Evolutionary conservation across 108 stramenopile species (phyloP), one percentile per base, ranked within the genome.

Genomic region (Schizochytrium sp.): DNA sequence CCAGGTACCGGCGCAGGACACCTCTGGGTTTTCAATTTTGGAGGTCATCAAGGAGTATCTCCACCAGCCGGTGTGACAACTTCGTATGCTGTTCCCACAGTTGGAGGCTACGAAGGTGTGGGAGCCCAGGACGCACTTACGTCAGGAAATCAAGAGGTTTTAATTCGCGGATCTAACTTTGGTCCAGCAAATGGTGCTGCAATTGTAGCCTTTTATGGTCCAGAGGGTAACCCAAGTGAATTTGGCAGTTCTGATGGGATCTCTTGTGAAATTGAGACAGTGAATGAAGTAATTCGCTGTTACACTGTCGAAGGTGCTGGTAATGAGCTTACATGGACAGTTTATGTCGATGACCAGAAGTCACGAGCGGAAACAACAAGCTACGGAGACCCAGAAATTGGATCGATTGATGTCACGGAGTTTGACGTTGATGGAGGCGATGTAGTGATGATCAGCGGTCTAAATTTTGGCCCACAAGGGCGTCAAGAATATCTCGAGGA

Each of bases 1-100:
- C 87, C 89, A 3, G 91, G 91, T 38, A 91, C 89, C 46, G 91
- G 91, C 45, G 59, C 47, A 10, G 90, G 53, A 12, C 91, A 88
- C 64, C 44, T 50, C 61, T 90, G 87, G 88, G 72, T 38, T 19
- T 28, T 89, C n/a, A 46, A 53, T 8, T 61, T 90, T 55, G 88
- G 88, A 17, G 88, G 90, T 19, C 61, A 88, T 12, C 13, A 41
- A 12, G 44, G n/a, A 47, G 50, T 87, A 7, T 38, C 12, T 1
- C 64, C 64, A 44, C n/a, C 46, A 4, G 44, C 10, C 13, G 72
- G 73, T 3, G 72, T 53, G 17, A 88, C 61, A 57, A 72, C 56
- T 56, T 56, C 50, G 4, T 89, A 89, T 57, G 46, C 46, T 10
- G 47, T 17, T 40, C 46, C 46, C 3, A 87, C 88, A 47, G 64